A percentile compares a stretch with the other conserved stretches of the same genome.
These are phyloP conservation scores for Hyaloperonospora brassicae DNA, from an alignment of 352 stramenopile species.

Conservation along the genomic window DNA sequence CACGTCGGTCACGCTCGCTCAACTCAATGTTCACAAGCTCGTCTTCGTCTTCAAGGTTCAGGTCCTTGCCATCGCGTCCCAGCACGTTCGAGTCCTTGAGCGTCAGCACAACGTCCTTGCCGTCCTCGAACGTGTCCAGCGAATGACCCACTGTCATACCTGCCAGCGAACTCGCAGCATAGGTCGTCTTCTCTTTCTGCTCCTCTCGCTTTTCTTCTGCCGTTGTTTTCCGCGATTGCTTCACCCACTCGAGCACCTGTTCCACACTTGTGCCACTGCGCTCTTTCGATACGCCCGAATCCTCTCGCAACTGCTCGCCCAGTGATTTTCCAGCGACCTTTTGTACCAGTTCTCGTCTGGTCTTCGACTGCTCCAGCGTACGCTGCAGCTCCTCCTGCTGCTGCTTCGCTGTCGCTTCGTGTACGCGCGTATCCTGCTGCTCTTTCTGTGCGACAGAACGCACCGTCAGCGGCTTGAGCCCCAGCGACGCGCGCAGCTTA, in stretches of 20 bases:
- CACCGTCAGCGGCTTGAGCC: slow-evolving; percentile 63
- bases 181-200: slow-evolving; percentile 24
- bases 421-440: slow-evolving; percentile 48
- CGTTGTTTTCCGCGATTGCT: slow-evolving; percentile 28
- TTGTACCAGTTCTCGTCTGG: slow-evolving; percentile 58
- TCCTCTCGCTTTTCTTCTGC: slow-evolving; percentile 11
- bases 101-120: slow-evolving; percentile 90
- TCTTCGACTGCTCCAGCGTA: slow-evolving; percentile 55
- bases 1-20: slow-evolving; percentile 54
- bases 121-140: slow-evolving; percentile 80
- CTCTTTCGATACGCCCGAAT: slow-evolving; percentile 11
- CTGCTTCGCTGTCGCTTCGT: slow-evolving; percentile 48
- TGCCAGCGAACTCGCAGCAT: slow-evolving; percentile 68
- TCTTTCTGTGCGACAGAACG: slow-evolving; percentile 35
- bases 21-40: slow-evolving; percentile 84
- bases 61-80: slow-evolving; percentile 62
- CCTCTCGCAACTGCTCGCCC: slow-evolving; percentile 50
- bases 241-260: slow-evolving; percentile 67
- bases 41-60: slow-evolving; percentile 64
- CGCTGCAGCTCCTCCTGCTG: slow-evolving; percentile 42
- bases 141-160: slow-evolving; percentile 89
- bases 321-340: slow-evolving; percentile 69
- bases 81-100: slow-evolving; percentile 89
- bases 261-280: slow-evolving; percentile 12
- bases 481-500: slow-evolving; percentile 52